phyloP scores from a whole-genome alignment of 2,329 filamentous ascomycete species.

The Fusarium verrucosum region DNA sequence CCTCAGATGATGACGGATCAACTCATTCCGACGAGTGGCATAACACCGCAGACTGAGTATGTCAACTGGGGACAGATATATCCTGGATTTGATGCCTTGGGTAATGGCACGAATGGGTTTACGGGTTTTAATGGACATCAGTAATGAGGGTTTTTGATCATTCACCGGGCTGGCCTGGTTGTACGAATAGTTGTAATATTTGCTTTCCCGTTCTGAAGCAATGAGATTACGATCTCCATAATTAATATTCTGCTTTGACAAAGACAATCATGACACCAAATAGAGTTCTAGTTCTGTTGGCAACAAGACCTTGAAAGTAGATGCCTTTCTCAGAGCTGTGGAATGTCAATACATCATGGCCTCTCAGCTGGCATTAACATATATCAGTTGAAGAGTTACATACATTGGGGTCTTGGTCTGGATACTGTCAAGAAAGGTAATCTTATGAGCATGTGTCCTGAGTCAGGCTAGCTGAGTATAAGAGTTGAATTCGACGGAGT shows the following conservation, averaged over 20 bases:
- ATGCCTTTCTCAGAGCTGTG: no score
- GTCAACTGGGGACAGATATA: constrained; percentile 43
- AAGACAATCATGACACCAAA: neutral
- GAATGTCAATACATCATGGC: no score
- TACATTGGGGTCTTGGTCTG: neutral
- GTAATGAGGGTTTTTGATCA: neutral
- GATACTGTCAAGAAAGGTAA: neutral
- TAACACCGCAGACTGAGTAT: constrained; percentile 44
- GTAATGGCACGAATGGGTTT: constrained; percentile 37
- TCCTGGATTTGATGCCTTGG: constrained; percentile 37
- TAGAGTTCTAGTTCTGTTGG: no score
- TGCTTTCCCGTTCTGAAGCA: neutral
- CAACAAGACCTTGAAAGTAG: no score
- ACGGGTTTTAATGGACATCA: constrained; percentile 41
- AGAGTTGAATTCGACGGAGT: neutral
- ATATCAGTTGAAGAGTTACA: no score
- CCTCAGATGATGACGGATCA: constrained; percentile 40
- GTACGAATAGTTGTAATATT: constrained; percentile 31
- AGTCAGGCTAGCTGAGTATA: neutral
- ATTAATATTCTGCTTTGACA: neutral
- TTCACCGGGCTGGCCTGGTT: constrained; percentile 27
- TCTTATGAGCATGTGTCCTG: neutral
- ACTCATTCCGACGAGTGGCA: constrained; percentile 27
- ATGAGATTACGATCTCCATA: neutral
- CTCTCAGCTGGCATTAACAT: no score